A percentile compares a stretch with the other conserved stretches of the same genome.
Evolutionary conservation across 2,329 filamentous ascomycete species (phyloP).

Genomic region (Dothideomycetes sp.): DNA sequence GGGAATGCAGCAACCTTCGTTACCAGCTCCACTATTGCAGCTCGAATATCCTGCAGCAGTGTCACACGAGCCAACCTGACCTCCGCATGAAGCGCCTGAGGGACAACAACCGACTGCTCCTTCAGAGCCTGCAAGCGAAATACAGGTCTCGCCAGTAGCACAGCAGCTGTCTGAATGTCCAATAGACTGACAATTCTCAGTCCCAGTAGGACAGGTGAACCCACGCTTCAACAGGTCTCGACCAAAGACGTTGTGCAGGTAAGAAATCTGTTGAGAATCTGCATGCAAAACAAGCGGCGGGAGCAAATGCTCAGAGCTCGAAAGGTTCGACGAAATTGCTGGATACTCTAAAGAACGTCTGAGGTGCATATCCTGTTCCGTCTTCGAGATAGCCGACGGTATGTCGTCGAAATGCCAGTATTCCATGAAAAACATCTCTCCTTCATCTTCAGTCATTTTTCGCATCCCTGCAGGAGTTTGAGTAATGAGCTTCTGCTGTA

Average conservation of each 20-base stretch:
- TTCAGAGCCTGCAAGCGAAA: slow-evolving; percentile 51
- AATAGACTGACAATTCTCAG: slow-evolving; percentile 54
- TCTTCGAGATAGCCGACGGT: background rate
- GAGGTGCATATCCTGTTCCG: background rate
- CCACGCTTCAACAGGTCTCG: slow-evolving; percentile 42
- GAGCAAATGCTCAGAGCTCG: slow-evolving; percentile 26
- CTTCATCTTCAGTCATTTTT: slow-evolving; percentile 62
- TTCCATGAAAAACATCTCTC: slow-evolving; percentile 64
- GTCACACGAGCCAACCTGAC: slow-evolving; percentile 53
- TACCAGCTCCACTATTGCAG: slow-evolving; percentile 53
- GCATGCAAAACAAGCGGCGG: slow-evolving; percentile 47
- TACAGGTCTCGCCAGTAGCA: slow-evolving; percentile 55
- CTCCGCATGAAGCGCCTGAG: slow-evolving; percentile 52
- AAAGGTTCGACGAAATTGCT: slow-evolving; percentile 5
- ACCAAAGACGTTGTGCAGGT: slow-evolving; percentile 16
- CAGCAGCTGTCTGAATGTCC: slow-evolving; percentile 66
- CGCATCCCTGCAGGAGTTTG: slow-evolving; percentile 51
- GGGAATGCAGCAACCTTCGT: slow-evolving; percentile 67
- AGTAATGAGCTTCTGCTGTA: slow-evolving; percentile 29
- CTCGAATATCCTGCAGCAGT: slow-evolving; percentile 49
- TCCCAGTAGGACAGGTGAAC: slow-evolving; percentile 58
- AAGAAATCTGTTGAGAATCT: slow-evolving; percentile 14
- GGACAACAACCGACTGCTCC: slow-evolving; percentile 71
- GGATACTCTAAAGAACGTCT: slow-evolving; percentile 7
- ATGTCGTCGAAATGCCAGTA: slow-evolving; percentile 49